A percentile compares a stretch with the other conserved stretches of the same genome.
These are phyloP conservation scores for Bruguiera gymnorhiza DNA, from an alignment of 345 rosid genomes.

Conservation along the genomic window DNA sequence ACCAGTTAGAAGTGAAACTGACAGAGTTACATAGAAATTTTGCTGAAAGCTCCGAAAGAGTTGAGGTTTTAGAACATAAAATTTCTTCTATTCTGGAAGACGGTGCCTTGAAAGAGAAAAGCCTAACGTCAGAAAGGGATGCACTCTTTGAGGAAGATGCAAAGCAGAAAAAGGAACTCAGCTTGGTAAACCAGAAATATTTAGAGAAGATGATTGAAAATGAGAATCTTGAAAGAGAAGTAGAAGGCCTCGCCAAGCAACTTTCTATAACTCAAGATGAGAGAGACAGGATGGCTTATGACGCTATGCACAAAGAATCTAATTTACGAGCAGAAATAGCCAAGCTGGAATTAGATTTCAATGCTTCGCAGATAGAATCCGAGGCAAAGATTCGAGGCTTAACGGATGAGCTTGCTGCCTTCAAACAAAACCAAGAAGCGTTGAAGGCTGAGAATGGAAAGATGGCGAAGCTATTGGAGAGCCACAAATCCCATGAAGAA, in stretches of 20 bases:
- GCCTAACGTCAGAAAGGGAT: conserved; percentile 34
- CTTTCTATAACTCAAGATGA: conserved; percentile 24
- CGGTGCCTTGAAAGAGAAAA: conserved; percentile 35
- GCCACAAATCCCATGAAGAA: conserved; percentile 41
- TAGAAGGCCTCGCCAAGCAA: conserved; percentile 24
- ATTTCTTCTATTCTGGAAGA: conserved; percentile 39
- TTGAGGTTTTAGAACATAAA: conserved; percentile 35
- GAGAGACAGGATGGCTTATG: conserved; percentile 33
- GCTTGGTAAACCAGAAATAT: conserved; percentile 31
- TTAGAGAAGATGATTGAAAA: conserved; percentile 33
- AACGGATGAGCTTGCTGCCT: conserved; percentile 35
- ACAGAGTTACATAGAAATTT: conserved; percentile 23
- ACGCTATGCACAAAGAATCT: conserved; percentile 25
- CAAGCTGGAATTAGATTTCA: conserved; percentile 34
- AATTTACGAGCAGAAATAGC: conserved; percentile 25
- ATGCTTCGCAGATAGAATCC: conserved; percentile 21
- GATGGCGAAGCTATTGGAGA: conserved; percentile 30
- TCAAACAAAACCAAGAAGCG: conserved; percentile 31
- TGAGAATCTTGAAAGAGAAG: conserved; percentile 36
- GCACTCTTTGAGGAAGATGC: conserved; percentile 34
- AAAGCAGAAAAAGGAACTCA: conserved; percentile 33
- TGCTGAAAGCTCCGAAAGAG: conserved; percentile 28
- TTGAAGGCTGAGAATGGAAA: conserved; percentile 33
- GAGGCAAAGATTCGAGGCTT: conserved; percentile 27
- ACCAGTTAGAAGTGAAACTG: conserved; percentile 30